Evolutionary conservation across 208 protist genomes (phyloP).

Genomic region (Trypanosoma congolense): DNA sequence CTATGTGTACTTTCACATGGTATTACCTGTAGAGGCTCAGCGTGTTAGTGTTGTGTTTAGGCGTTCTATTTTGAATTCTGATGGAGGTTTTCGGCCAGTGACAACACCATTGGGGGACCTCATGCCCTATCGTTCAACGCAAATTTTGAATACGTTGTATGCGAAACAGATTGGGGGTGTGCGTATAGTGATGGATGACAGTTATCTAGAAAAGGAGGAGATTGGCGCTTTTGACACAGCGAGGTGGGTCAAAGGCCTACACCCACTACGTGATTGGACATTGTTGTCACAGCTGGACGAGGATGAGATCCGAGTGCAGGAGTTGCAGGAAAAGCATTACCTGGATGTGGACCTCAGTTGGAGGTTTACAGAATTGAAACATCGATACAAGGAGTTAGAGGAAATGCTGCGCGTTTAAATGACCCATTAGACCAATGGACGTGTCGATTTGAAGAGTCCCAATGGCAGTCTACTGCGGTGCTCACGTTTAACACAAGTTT

Average conservation of each 20-base stretch:
- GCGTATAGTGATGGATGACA: constrained; percentile 70
- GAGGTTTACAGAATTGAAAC: constrained; percentile 67
- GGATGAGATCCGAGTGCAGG: constrained; percentile 68
- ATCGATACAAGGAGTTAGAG: constrained; percentile 69
- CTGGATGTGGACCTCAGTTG: constrained; percentile 80
- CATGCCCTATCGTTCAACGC: constrained; percentile 79
- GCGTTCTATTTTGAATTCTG: constrained; percentile 82
- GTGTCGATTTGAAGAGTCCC: too few relatives aligned
- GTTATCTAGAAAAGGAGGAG: constrained; percentile 65
- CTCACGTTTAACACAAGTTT: too few relatives aligned
- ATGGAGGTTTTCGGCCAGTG: constrained; percentile 74
- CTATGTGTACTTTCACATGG: constrained; percentile 91
- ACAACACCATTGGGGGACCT: constrained; percentile 56
- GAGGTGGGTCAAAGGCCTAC: constrained; percentile 77
- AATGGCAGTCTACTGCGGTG: too few relatives aligned
- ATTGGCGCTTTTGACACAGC: constrained; percentile 85
- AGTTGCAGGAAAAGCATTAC: constrained; percentile 70
- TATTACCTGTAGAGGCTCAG: constrained; percentile 78
- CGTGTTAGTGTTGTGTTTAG: constrained; percentile 85
- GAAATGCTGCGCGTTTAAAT: constrained; percentile 21
- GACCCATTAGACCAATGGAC: neutral
- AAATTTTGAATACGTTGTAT: constrained; percentile 84
- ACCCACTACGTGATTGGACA: constrained; percentile 81
- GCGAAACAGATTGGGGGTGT: constrained; percentile 78
- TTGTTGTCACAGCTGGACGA: constrained; percentile 78